Evolutionary conservation across 2,329 filamentous ascomycete genomes (phyloP), one percentile per base, ranked within the genome.

Genomic region (Aspergillus ibericus): DNA sequence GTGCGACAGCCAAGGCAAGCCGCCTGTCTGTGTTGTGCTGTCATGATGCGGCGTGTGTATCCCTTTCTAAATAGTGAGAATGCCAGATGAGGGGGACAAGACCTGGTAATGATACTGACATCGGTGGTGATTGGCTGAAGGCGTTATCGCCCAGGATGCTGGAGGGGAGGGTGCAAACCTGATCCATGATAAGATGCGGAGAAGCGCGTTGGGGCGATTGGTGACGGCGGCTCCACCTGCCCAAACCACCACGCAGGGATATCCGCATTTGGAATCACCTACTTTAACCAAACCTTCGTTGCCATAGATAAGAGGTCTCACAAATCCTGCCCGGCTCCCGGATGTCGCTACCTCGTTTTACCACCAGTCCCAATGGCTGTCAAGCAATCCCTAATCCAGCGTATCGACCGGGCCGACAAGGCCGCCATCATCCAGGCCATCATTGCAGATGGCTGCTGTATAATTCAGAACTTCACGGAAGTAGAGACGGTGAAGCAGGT

Each of bases 401-500:
- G 51, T 16, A 60, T 60, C 15, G 55, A 58, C 27, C 59, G 55
- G 15, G 40, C 47, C 3, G 46, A 60, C 12, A 32, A 32, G 34
- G 42, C 35, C 5, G 51, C 13, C 6, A 58, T 27, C 25, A 53
- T 35, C 32, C 40, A 54, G 15, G 56, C 59, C 2, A 59, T 61
- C 12, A 38, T 50, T 5, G 22, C 36, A 25, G 59, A 61, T 48
- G 56, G 59, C 15, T 59, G 59, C 29, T 54, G 53, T 27, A 56
- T 61, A 4, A 56, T 59, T 20, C 50, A 56, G 36, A 54, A 61
- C 20, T 59, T 59, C 36, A 59, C 59, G 8, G 35, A 56, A 13
- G 20, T 32, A 5, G 32, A 48, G 32, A 61, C 56, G 4, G 35
- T 61, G 5, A 22, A 25, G 12, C 22, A 40, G 3, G 59, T 44